phyloP scores from a whole-genome alignment of 129 eudicot species.

The Glebionis coronaria region DNA sequence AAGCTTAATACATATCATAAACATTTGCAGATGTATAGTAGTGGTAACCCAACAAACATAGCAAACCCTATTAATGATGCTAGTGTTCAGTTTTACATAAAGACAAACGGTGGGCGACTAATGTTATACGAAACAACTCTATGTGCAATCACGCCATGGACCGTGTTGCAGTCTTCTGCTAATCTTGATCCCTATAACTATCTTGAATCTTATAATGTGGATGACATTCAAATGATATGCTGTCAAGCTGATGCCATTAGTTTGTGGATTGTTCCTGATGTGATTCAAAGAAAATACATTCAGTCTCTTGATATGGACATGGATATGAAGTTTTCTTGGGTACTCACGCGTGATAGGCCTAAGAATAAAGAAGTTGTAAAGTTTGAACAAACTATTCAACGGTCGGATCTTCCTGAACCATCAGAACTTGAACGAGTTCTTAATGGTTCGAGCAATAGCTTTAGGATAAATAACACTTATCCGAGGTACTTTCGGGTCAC shows the following conservation, averaged over 20 bases:
- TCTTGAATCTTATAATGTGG: slow-evolving; percentile 60
- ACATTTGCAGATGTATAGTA: slow-evolving; percentile 86
- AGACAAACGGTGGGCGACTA: slow-evolving; percentile 74
- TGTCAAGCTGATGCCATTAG: slow-evolving; percentile 92
- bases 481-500: slow-evolving; percentile 87
- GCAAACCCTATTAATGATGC: slow-evolving; percentile 96
- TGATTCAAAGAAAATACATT: slow-evolving; percentile 57
- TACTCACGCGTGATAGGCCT: slow-evolving; percentile 84
- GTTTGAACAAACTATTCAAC: slow-evolving; percentile 55
- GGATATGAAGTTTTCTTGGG: slow-evolving; percentile 82
- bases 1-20: background rate
- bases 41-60: slow-evolving; percentile 97
- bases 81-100: slow-evolving; percentile 83
- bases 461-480: slow-evolving; percentile 69
- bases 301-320: slow-evolving; percentile 51
- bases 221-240: slow-evolving; percentile 88
- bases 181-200: slow-evolving; percentile 71
- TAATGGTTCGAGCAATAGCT: slow-evolving; percentile 68
- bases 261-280: slow-evolving; percentile 87
- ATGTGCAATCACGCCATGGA: slow-evolving; percentile 72
- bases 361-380: slow-evolving; percentile 91
- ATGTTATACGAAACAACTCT: slow-evolving; percentile 75
- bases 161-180: slow-evolving; percentile 30
- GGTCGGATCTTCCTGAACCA: slow-evolving; percentile 55
- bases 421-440: slow-evolving; percentile 69